These are phyloP conservation scores for Cladophialophora chaetospira DNA, from an alignment of 2,329 filamentous ascomycete species.

Conservation along the genomic window DNA sequence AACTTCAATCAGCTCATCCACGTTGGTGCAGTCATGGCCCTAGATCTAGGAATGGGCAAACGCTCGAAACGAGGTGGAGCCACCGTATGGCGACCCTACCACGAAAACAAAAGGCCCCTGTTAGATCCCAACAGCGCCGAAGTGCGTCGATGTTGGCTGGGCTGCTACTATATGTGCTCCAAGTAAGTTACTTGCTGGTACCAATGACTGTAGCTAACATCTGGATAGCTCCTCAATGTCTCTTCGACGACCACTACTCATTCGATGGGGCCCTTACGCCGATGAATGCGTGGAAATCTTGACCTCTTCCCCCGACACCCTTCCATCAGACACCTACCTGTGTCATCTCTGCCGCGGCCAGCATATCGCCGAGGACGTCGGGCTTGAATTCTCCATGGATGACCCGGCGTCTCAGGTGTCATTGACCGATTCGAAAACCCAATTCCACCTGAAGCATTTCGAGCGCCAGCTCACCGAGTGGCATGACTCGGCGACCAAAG, in stretches of 20 bases:
- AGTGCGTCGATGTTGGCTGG: slow-evolving; percentile 60
- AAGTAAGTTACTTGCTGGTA: slow-evolving; percentile 43
- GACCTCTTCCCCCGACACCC: slow-evolving; percentile 57
- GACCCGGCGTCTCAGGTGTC: slow-evolving; percentile 57
- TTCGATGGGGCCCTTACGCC: slow-evolving; percentile 65
- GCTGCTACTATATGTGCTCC: slow-evolving; percentile 63
- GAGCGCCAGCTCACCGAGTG: slow-evolving; percentile 67
- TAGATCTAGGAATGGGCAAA: slow-evolving; percentile 77
- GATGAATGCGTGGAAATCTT: slow-evolving; percentile 63
- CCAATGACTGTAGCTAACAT: slow-evolving; percentile 9
- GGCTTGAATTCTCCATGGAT: slow-evolving; percentile 67
- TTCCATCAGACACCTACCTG: slow-evolving; percentile 58
- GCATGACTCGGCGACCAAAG: slow-evolving; percentile 54
- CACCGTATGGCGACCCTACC: slow-evolving; percentile 42
- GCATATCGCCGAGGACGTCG: slow-evolving; percentile 68
- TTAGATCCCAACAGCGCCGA: slow-evolving; percentile 57
- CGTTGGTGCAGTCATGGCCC: slow-evolving; percentile 76
- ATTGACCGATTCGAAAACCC: slow-evolving; percentile 64
- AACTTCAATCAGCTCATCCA: slow-evolving; percentile 90
- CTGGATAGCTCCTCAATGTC: slow-evolving; percentile 57
- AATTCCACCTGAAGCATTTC: slow-evolving; percentile 65
- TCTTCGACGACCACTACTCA: slow-evolving; percentile 58
- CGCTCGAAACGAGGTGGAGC: slow-evolving; percentile 45
- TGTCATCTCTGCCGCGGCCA: slow-evolving; percentile 61
- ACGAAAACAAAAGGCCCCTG: slow-evolving; percentile 41